phyloP scores from a whole-genome alignment of 306 rosid genomes.

The Cucurbita moschata region DNA sequence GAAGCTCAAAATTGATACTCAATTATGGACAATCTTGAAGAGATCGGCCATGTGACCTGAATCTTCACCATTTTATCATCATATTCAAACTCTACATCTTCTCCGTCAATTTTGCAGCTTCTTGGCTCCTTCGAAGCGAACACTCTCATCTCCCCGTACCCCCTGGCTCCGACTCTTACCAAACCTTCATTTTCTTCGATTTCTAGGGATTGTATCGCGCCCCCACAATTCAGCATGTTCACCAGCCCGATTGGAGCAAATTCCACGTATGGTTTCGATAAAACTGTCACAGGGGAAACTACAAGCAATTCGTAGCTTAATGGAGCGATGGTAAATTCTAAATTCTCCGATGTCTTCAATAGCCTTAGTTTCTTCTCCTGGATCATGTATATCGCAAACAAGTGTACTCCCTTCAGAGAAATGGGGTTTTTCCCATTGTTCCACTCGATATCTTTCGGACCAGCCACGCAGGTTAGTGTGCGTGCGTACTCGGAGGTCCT shows the following conservation, averaged over 20 bases:
- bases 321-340: slow-evolving; percentile 44
- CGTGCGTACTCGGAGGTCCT: slow-evolving; percentile 29
- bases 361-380: slow-evolving; percentile 33
- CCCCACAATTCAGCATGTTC: slow-evolving; percentile 67
- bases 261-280: slow-evolving; percentile 17
- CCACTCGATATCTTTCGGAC: slow-evolving; percentile 60
- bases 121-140: slow-evolving; percentile 44
- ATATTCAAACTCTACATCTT: slow-evolving; percentile 27
- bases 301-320: slow-evolving; percentile 39
- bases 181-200: slow-evolving; percentile 16
- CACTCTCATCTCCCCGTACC: slow-evolving; percentile 43
- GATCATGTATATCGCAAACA: slow-evolving; percentile 39
- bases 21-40: slow-evolving; percentile 20
- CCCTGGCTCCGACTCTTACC: slow-evolving; percentile 29
- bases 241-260: slow-evolving; percentile 55
- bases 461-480: slow-evolving; percentile 22
- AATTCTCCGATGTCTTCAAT: slow-evolving; percentile 22
- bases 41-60: slow-evolving; percentile 36
- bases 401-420: slow-evolving; percentile 19
- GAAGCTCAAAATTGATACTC: slow-evolving; percentile 39
- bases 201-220: slow-evolving; percentile 34
- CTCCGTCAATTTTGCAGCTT: slow-evolving; percentile 38
- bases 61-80: slow-evolving; percentile 23
- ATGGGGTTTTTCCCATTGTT: slow-evolving; percentile 26
- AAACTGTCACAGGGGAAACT: slow-evolving; percentile 27